Conservation (phyloP, 192 early-diverging fungal species). For the Backusella parvicylindrica region DNA sequence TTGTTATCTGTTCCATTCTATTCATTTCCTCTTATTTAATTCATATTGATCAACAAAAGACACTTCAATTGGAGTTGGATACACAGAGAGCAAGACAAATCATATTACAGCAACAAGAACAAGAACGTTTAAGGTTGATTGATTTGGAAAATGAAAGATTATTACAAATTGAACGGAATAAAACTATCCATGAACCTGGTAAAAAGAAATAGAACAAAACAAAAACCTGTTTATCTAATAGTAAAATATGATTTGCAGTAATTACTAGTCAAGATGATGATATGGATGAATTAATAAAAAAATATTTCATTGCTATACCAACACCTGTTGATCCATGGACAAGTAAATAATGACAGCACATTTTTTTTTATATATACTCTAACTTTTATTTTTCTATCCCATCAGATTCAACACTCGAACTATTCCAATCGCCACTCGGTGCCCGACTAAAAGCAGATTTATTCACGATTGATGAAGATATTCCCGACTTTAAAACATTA, state of each 20-base stretch:
- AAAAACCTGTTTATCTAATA: not conserved
- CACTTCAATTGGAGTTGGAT: not conserved
- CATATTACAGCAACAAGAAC: not conserved
- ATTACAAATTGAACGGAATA: not conserved
- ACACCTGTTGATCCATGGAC: slow-evolving; percentile 38
- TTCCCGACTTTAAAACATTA: slow-evolving; percentile 36
- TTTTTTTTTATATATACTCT: too few relatives aligned
- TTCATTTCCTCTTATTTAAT: not conserved
- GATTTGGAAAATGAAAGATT: not conserved
- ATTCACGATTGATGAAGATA: slow-evolving; percentile 20
- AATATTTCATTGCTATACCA: slow-evolving; percentile 45
- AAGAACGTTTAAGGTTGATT: not conserved
- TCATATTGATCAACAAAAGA: not conserved
- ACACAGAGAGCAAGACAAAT: not conserved
- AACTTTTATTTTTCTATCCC: not conserved
- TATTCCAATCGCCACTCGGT: slow-evolving; percentile 35
- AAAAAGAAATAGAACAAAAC: not conserved
- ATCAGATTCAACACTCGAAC: slow-evolving; percentile 28
- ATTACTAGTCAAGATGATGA: not conserved
- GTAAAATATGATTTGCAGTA: not conserved
- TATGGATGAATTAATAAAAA: not conserved
- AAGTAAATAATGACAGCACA: slow-evolving; percentile 3
- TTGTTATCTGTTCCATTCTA: not conserved
- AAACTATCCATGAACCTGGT: not conserved
- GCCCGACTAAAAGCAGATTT: slow-evolving; percentile 25